Base-by-base conservation (phyloP, 139 green algal species). In the Chlorella sp. region DNA sequence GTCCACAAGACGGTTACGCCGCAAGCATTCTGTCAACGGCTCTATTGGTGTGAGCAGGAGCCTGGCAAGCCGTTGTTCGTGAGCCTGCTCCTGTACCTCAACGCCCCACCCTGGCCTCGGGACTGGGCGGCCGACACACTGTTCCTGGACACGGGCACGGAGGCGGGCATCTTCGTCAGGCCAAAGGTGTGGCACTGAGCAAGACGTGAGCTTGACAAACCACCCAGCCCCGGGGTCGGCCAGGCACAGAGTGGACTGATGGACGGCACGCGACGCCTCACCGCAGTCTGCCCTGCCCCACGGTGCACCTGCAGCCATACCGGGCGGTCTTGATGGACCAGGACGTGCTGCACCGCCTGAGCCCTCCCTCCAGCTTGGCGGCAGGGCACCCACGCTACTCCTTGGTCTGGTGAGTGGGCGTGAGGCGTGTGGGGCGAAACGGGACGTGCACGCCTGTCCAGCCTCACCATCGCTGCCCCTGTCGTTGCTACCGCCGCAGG, bases 81-180 rank as follows among this genome's bases (percentile, higher is more conserved):
- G 29, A 90, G 81, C 51, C 77, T 96, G 72, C 73, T 97, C 69
- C 67, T 96, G 35, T 97, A 96, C 78, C 83, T 96, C 14, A 67
- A 67, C 27, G 87, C 94, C 75, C 60, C 61, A 14, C 31, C 71
- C 42, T 97, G 92, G 92, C 71, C 73, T 10, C 77, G 77, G 0
- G 80, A 90, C 2, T 89, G 85, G 77, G 83, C 89, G 67, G 91
- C 84, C 22, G 92, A 97, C 65, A 96, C 90, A 5, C 88, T 95
- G 4, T 92, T 96, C 71, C 82, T 97, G 32, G 92, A 97, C 59
- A 69, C 27, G 29, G 60, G 35, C 77, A 90, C 71, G 27, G 87
- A 88, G 63, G 82, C 78, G 26, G 79, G 79, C 27, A 32, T 85
- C 66, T 32, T 85, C 5, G 71, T 85, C 23, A 62, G 74, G 22